phyloP scores from a whole-genome alignment of 495 filamentous ascomycete species.

The Penicillium odoratum region DNA sequence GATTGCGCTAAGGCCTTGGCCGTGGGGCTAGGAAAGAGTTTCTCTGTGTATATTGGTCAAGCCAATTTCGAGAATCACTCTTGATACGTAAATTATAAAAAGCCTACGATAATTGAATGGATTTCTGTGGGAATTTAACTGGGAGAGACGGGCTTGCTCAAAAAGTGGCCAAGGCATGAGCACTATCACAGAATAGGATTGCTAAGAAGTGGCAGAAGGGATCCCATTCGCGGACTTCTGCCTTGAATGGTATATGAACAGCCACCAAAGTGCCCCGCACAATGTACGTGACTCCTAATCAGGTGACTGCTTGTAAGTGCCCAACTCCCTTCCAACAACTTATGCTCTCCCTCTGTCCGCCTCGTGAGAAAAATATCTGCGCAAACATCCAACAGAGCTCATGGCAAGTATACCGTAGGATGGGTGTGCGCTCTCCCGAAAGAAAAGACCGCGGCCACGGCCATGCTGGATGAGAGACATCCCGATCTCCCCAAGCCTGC shows the following conservation, averaged over 20 bases:
- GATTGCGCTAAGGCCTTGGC: constrained; percentile 7
- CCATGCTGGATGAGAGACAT: constrained; percentile 24
- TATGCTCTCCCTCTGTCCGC: too few relatives aligned
- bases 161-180: too few relatives aligned
- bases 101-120: too few relatives aligned
- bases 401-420: constrained; percentile 23
- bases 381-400: too few relatives aligned
- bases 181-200: too few relatives aligned
- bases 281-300: neutral
- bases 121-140: too few relatives aligned
- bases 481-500: constrained; percentile 1
- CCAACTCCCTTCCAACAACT: too few relatives aligned
- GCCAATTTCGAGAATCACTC: neutral
- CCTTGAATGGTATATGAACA: neutral
- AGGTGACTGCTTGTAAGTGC: neutral
- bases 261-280: neutral
- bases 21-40: constrained; percentile 2
- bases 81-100: too few relatives aligned
- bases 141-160: too few relatives aligned
- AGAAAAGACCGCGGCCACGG: constrained; percentile 22
- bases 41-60: constrained; percentile 6
- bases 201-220: too few relatives aligned
- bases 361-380: too few relatives aligned
- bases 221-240: too few relatives aligned
- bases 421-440: constrained; percentile 27